Evolutionary conservation across 257 asterid species (phyloP).

Genomic region (Anisodus acutangulus): DNA sequence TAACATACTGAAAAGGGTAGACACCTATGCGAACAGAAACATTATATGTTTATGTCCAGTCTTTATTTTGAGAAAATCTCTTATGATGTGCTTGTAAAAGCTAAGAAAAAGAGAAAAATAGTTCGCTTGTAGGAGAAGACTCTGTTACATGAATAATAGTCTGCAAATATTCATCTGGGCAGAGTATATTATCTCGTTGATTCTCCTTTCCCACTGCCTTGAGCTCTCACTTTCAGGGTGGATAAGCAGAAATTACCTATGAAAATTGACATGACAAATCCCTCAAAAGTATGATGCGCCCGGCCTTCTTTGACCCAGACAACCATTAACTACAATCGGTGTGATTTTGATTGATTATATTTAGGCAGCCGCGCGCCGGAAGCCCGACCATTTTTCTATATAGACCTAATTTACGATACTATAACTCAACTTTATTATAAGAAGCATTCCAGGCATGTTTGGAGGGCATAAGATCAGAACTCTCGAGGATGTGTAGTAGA

Average conservation of each 20-base stretch:
- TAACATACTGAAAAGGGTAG: not conserved
- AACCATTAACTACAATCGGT: not conserved
- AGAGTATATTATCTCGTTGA: not conserved
- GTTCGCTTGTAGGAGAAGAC: not conserved
- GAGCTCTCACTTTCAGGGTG: constrained; percentile 22
- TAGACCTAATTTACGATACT: not conserved
- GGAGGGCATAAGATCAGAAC: not conserved
- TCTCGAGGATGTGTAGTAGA: not conserved
- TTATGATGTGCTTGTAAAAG: not conserved
- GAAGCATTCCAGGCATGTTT: not conserved
- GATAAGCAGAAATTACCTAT: not conserved
- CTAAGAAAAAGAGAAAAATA: not conserved
- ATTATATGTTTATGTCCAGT: not conserved
- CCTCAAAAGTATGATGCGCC: not conserved
- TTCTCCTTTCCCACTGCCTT: constrained; percentile 21
- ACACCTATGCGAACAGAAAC: not conserved
- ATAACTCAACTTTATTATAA: not conserved
- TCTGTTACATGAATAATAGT: constrained; percentile 18
- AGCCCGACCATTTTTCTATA: not conserved
- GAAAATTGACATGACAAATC: not conserved
- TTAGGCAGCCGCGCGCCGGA: not conserved
- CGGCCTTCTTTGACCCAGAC: not conserved
- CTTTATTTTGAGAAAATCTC: constrained; percentile 5
- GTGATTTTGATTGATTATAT: not conserved
- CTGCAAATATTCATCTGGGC: not conserved